These are phyloP conservation scores for Pseudogymnoascus sp. DNA, from an alignment of 2,329 filamentous ascomycete genomes.

Conservation along the genomic window DNA sequence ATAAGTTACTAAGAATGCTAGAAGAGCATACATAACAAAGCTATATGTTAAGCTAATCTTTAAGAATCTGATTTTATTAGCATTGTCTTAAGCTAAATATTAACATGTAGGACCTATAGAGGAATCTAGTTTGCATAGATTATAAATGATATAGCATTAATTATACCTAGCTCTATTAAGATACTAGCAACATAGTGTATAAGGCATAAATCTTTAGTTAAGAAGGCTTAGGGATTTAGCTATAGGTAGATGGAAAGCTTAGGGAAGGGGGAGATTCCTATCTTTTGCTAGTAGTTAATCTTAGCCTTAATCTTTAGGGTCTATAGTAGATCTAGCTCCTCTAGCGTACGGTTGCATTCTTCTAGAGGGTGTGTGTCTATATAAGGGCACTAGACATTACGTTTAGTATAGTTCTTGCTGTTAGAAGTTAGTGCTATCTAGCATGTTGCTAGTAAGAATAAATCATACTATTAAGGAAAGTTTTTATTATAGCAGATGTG, in stretches of 20 bases:
- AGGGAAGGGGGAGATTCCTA: constrained; percentile 77
- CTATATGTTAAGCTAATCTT: constrained; percentile 70
- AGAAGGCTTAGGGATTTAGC: constrained; percentile 63
- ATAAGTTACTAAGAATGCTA: constrained; percentile 89
- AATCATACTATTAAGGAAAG: constrained; percentile 65
- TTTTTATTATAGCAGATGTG: constrained; percentile 98
- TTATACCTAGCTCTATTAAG: constrained; percentile 69
- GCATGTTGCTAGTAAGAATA: no score
- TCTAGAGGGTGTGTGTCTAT: constrained; percentile 73
- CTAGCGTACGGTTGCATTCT: constrained; percentile 50
- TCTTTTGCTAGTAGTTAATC: constrained; percentile 75
- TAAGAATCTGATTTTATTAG: constrained; percentile 43
- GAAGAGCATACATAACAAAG: constrained; percentile 89
- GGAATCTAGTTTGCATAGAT: constrained; percentile 91
- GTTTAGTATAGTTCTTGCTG: constrained; percentile 93
- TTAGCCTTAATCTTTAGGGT: constrained; percentile 74
- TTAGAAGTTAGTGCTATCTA: no score
- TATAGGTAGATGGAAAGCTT: constrained; percentile 69
- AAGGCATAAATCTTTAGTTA: constrained; percentile 70
- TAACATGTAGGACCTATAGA: constrained; percentile 31
- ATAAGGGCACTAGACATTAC: constrained; percentile 97
- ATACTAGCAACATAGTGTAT: constrained; percentile 86
- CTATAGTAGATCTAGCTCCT: constrained; percentile 68
- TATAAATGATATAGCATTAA: constrained; percentile 74
- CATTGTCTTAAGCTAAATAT: neutral